phyloP scores from a whole-genome alignment of 2,329 filamentous ascomycete species.

The Xylaria sp. region DNA sequence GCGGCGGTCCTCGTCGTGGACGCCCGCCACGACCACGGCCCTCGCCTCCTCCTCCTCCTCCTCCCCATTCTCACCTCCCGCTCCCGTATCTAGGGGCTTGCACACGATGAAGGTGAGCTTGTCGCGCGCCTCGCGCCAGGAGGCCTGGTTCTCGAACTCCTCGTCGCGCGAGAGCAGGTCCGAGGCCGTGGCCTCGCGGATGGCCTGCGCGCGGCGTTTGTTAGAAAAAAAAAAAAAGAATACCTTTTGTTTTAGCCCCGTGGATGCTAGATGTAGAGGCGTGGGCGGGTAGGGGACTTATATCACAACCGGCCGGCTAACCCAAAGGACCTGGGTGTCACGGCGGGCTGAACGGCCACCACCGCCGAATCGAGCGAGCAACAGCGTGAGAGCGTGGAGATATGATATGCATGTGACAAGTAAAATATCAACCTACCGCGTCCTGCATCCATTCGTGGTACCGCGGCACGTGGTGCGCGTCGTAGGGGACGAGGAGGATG shows the following conservation, averaged over 20 bases:
- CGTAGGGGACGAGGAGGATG: constrained; percentile 82
- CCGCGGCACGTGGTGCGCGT: constrained; percentile 74
- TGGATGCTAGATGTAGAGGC: too few relatives aligned
- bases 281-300: too few relatives aligned
- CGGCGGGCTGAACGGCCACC: too few relatives aligned
- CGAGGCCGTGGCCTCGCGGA: constrained; percentile 84
- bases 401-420: background rate
- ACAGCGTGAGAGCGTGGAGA: background rate
- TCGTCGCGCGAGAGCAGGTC: constrained; percentile 78
- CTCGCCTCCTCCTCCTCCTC: background rate
- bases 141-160: constrained; percentile 88
- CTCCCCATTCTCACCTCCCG: constrained; percentile 5
- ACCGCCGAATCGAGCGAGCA: too few relatives aligned
- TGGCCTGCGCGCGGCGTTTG: constrained; percentile 51
- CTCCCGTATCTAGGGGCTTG: constrained; percentile 40
- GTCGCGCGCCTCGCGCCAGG: constrained; percentile 79
- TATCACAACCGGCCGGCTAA: too few relatives aligned
- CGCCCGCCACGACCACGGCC: constrained; percentile 39
- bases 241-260: too few relatives aligned
- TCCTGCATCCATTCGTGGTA: constrained; percentile 96
- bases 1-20: constrained; percentile 54
- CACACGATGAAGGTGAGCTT: constrained; percentile 94
- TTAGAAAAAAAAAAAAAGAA: background rate
- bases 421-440: constrained; percentile 48
- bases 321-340: too few relatives aligned